Evolutionary conservation across 352 stramenopile species (phyloP).

Genomic region (Globisporangium cederbergense): DNA sequence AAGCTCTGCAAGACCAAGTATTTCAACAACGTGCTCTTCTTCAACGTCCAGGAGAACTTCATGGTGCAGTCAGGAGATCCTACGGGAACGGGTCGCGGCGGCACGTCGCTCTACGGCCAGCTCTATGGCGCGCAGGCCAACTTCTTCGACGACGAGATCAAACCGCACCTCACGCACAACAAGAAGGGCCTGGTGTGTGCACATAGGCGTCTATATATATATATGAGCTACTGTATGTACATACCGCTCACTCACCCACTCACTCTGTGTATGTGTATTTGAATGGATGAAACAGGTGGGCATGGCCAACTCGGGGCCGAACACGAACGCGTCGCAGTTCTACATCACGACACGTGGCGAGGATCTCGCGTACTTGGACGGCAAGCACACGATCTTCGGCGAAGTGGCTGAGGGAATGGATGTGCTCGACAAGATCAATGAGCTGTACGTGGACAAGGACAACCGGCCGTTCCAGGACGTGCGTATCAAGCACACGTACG

Average conservation of each 20-base stretch:
- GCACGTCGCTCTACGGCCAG: slow-evolving; percentile 93
- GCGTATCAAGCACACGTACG: slow-evolving; percentile 92
- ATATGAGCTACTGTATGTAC: neutral
- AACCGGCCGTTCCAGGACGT: slow-evolving; percentile 96
- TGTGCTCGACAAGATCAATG: slow-evolving; percentile 93
- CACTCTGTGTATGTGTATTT: neutral
- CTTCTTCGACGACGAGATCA: slow-evolving; percentile 81
- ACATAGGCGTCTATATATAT: neutral
- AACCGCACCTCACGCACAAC: slow-evolving; percentile 44
- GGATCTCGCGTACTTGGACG: slow-evolving; percentile 90
- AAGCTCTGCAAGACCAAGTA: slow-evolving; percentile 95
- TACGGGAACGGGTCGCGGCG: slow-evolving; percentile 93
- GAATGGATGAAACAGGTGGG: slow-evolving; percentile 32
- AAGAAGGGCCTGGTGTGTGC: slow-evolving; percentile 37
- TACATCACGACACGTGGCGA: slow-evolving; percentile 94
- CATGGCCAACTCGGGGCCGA: slow-evolving; percentile 80
- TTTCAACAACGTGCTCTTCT: slow-evolving; percentile 93
- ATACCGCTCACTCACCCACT: neutral
- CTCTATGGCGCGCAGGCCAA: slow-evolving; percentile 83
- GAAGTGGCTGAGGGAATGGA: slow-evolving; percentile 93
- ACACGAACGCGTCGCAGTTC: slow-evolving; percentile 92
- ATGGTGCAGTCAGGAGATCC: slow-evolving; percentile 90
- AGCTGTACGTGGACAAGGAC: slow-evolving; percentile 94
- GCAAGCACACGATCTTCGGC: slow-evolving; percentile 90
- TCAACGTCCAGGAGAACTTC: slow-evolving; percentile 96